Percentiles rank a stretch among this genome's conserved stretches.
phyloP scores from a whole-genome alignment of 2,329 filamentous ascomycete genomes.

The Grosmannia huntii region DNA sequence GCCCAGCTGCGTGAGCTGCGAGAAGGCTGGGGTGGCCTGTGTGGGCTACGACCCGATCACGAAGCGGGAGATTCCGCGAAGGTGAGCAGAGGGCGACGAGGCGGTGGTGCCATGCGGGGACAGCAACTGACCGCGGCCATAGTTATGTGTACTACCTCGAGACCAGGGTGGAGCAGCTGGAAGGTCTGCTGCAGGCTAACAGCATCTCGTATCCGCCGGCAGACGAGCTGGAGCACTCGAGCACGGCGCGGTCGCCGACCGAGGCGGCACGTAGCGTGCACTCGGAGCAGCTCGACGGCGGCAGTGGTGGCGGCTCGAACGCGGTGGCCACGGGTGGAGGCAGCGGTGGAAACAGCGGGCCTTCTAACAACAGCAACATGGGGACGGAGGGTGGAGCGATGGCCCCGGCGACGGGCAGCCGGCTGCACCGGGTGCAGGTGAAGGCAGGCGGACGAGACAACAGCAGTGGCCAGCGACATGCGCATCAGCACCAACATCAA shows the following conservation, averaged over 20 bases:
- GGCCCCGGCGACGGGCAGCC: conserved; percentile 24
- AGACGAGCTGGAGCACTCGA: conserved; percentile 47
- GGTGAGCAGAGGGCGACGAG: conserved; percentile 38
- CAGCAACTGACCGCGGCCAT: neutral
- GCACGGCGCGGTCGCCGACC: conserved; percentile 6
- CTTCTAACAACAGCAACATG: neutral
- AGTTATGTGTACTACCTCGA: conserved; percentile 95
- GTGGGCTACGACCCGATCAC: conserved; percentile 95
- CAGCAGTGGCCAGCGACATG: no score
- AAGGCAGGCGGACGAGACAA: conserved; percentile 15
- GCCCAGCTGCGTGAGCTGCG: conserved; percentile 81
- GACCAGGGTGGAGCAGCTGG: conserved; percentile 70
- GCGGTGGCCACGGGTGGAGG: neutral
- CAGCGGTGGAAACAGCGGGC: neutral
- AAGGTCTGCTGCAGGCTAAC: conserved; percentile 57
- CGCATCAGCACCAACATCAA: no score
- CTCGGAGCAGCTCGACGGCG: conserved; percentile 22
- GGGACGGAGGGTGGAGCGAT: neutral
- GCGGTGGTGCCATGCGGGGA: neutral
- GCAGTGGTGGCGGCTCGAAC: conserved; percentile 8
- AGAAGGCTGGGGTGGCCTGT: conserved; percentile 83
- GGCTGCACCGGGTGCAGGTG: conserved; percentile 49
- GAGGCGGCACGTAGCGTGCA: conserved; percentile 4
- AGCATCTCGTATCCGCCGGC: conserved; percentile 61
- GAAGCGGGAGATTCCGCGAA: conserved; percentile 86